Evolutionary conservation across 805 yeast species (phyloP).

Genomic region (Sungouiella blattae): DNA sequence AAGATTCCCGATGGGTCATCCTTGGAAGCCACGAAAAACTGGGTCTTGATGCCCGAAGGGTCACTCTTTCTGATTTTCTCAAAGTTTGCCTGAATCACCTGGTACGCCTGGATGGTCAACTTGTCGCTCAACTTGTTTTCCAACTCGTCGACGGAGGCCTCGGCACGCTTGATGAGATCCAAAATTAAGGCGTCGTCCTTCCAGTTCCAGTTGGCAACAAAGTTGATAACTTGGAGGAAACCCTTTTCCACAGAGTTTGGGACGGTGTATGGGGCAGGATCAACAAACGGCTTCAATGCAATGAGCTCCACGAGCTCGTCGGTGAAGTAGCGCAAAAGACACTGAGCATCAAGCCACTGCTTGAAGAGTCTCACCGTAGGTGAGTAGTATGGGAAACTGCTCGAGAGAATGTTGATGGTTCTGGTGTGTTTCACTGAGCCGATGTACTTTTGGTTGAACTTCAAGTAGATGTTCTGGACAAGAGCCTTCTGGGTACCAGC

Average conservation of each 20-base stretch:
- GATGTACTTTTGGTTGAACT: constrained; percentile 61
- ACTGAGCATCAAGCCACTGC: constrained; percentile 83
- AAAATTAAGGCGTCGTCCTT: constrained; percentile 78
- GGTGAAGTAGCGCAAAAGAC: constrained; percentile 63
- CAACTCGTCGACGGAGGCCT: constrained; percentile 25
- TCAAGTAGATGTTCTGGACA: constrained; percentile 58
- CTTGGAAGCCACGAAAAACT: constrained; percentile 78
- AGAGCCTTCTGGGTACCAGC: constrained; percentile 58
- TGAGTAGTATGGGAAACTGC: constrained; percentile 68
- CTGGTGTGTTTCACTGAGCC: constrained; percentile 79
- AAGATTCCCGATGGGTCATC: constrained; percentile 83
- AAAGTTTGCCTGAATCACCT: constrained; percentile 61
- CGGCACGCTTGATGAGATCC: constrained; percentile 56
- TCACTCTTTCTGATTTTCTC: constrained; percentile 68
- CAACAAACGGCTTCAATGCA: constrained; percentile 80
- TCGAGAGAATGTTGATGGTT: constrained; percentile 65
- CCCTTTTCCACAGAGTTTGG: constrained; percentile 83
- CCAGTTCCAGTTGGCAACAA: constrained; percentile 91
- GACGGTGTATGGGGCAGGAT: constrained; percentile 76
- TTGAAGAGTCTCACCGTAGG: constrained; percentile 83
- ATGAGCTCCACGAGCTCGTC: constrained; percentile 82
- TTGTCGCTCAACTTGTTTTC: constrained; percentile 53
- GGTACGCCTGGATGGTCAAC: constrained; percentile 58
- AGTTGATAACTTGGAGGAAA: constrained; percentile 67
- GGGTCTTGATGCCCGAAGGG: constrained; percentile 76